A percentile compares a stretch with the other conserved stretches of the same genome.
Evolutionary conservation across 495 filamentous ascomycete species (phyloP).

Genomic region (Mytilinidion resinicola): DNA sequence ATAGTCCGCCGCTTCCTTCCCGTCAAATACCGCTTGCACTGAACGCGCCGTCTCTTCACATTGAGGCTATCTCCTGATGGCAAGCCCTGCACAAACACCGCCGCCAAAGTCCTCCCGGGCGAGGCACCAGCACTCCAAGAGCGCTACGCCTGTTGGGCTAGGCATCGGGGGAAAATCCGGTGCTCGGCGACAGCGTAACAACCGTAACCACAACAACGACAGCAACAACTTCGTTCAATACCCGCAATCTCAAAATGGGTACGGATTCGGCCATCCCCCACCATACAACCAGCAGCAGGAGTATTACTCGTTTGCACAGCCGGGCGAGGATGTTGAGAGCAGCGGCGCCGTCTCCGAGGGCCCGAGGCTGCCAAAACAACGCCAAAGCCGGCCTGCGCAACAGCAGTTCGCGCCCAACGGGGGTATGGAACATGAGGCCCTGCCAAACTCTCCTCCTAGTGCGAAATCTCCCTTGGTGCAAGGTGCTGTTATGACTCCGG

Average conservation of each 20-base stretch:
- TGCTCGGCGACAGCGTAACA: slow-evolving; percentile 12
- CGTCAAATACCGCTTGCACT: no score
- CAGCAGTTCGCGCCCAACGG: slow-evolving; percentile 14
- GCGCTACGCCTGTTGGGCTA: slow-evolving; percentile 11
- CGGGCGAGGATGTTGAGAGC: slow-evolving; percentile 1
- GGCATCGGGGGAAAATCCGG: slow-evolving; percentile 4
- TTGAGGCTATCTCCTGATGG: slow-evolving; percentile 7
- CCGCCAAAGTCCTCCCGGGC: slow-evolving; percentile 17
- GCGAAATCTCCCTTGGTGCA: not conserved
- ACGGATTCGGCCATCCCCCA: not conserved
- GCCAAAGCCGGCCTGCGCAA: slow-evolving; percentile 13
- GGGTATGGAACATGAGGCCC: not conserved
- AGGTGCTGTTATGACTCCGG: slow-evolving; percentile 9
- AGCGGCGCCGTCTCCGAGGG: slow-evolving; percentile 18
- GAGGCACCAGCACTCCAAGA: slow-evolving; percentile 23
- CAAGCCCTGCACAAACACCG: slow-evolving; percentile 9
- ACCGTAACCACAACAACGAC: slow-evolving; percentile 14
- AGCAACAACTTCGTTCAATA: not conserved
- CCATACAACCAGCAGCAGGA: not conserved
- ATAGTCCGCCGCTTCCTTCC: not conserved
- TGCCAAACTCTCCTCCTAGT: not conserved
- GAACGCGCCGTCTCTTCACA: no score
- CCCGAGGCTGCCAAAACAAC: slow-evolving; percentile 7
- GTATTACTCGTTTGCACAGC: not conserved
- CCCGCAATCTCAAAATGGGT: not conserved